Evolutionary conservation across 768 basidiomycete species (phyloP).

Genomic region (Calvatia gigantea): DNA sequence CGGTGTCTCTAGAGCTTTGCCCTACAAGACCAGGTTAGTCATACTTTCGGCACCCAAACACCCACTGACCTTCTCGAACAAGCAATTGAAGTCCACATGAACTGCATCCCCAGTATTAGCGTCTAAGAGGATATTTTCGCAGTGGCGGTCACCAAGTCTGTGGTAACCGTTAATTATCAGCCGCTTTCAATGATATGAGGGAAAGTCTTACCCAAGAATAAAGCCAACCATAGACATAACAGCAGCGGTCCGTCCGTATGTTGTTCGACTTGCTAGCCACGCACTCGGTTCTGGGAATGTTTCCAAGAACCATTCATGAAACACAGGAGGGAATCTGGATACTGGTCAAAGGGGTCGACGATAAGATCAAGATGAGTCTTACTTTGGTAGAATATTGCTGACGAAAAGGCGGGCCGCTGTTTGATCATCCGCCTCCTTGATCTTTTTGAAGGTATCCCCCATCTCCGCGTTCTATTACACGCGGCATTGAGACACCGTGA

Average conservation of each 20-base stretch:
- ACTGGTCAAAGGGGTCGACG: not conserved
- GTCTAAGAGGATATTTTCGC: conserved; percentile 95
- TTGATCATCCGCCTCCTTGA: conserved; percentile 48
- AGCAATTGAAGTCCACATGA: conserved; percentile 97
- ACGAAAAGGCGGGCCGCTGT: conserved; percentile 51
- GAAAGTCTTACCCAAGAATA: conserved; percentile 74
- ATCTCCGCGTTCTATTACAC: conserved; percentile 31
- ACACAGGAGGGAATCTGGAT: conserved; percentile 73
- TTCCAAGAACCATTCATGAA: conserved; percentile 97
- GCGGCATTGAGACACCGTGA: not conserved
- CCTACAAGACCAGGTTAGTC: conserved; percentile 30
- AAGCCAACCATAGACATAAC: conserved; percentile 99
- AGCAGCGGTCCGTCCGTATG: conserved; percentile 85
- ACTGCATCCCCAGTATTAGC: conserved; percentile 84
- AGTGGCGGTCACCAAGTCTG: conserved; percentile 96
- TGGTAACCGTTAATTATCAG: not conserved
- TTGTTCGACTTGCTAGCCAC: conserved; percentile 87
- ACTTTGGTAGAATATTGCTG: conserved; percentile 56
- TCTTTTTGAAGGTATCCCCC: conserved; percentile 39
- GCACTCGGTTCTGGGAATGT: conserved; percentile 96
- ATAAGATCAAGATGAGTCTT: conserved; percentile 19
- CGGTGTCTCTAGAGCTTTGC: conserved; percentile 80
- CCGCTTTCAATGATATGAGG: not conserved
- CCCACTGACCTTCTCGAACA: conserved; percentile 83
- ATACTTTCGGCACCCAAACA: not conserved